These are phyloP conservation scores for Aspergillus eucalypticola DNA, from an alignment of 2,329 filamentous ascomycete genomes.

Conservation along the genomic window DNA sequence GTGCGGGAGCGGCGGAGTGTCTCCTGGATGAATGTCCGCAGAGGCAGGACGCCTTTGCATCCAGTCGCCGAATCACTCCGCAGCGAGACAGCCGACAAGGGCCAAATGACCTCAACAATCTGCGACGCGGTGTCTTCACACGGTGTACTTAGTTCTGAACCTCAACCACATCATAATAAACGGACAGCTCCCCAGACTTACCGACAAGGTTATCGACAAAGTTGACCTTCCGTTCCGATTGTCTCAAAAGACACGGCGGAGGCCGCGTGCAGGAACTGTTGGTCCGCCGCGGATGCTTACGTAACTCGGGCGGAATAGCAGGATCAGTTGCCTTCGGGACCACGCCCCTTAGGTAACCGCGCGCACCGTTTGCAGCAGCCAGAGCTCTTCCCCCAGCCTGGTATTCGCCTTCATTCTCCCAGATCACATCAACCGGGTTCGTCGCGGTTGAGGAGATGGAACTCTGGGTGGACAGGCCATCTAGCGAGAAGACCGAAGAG, in stretches of 20 bases:
- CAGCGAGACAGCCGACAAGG: slow-evolving; percentile 77
- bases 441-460: slow-evolving; percentile 70
- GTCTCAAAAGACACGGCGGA: slow-evolving; percentile 76
- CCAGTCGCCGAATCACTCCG: slow-evolving; percentile 66
- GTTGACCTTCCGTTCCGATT: slow-evolving; percentile 87
- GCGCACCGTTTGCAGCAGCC: slow-evolving; percentile 26
- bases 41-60: slow-evolving; percentile 76
- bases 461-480: slow-evolving; percentile 62
- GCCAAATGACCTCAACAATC: slow-evolving; percentile 97
- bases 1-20: slow-evolving; percentile 91
- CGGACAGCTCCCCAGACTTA: slow-evolving; percentile 61
- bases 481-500: slow-evolving; percentile 75
- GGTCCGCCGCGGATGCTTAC: slow-evolving; percentile 56
- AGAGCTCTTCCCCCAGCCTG: slow-evolving; percentile 29
- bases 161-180: slow-evolving; percentile 25
- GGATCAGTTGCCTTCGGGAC: slow-evolving; percentile 33
- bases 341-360: slow-evolving; percentile 29
- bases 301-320: slow-evolving; percentile 42
- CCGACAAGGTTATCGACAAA: slow-evolving; percentile 97
- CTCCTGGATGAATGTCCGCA: slow-evolving; percentile 96
- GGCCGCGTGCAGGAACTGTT: slow-evolving; percentile 58
- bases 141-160: slow-evolving; percentile 27
- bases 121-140: slow-evolving; percentile 87
- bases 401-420: slow-evolving; percentile 42
- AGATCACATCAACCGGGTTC: slow-evolving; percentile 57